phyloP scores from a whole-genome alignment of 2,329 filamentous ascomycete genomes.

The Trichoderma sp. region DNA sequence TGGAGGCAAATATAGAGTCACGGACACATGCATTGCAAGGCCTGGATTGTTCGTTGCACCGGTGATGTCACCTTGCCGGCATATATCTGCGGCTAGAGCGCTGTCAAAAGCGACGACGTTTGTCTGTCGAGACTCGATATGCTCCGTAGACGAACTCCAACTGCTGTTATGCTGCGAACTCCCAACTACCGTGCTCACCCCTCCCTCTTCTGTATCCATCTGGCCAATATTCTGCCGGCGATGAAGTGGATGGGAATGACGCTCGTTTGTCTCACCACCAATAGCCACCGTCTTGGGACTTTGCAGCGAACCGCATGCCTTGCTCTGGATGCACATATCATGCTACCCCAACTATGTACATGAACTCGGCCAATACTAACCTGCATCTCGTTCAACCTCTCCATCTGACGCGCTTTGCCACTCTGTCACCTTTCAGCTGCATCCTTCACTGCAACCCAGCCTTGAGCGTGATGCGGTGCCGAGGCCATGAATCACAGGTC shows the following conservation, averaged over 20 bases:
- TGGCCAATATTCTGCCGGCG: not conserved
- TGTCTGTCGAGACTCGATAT: not conserved
- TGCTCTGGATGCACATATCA: not conserved
- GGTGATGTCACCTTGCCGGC: constrained; percentile 1
- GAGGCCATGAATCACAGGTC: not conserved
- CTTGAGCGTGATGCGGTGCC: not conserved
- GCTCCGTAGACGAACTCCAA: not conserved
- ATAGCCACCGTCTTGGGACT: not conserved
- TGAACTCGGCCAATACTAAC: not conserved
- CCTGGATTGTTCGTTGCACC: not conserved
- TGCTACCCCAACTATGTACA: not conserved
- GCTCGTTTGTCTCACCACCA: not conserved
- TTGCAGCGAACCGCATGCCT: not conserved
- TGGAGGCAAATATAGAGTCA: not conserved
- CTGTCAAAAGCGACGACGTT: not conserved
- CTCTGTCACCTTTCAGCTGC: constrained; percentile 2
- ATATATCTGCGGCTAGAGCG: not conserved
- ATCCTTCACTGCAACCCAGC: not conserved
- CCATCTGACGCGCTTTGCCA: not conserved
- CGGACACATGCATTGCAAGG: not conserved
- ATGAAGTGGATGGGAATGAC: not conserved
- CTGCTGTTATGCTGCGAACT: not conserved
- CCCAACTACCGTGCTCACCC: not conserved
- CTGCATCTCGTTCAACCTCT: not conserved
- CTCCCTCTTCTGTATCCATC: not conserved